A percentile compares a stretch with the other conserved stretches of the same genome.
Evolutionary conservation across 2,329 filamentous ascomycete species (phyloP).

Genomic region (Aspergillus intermedius): DNA sequence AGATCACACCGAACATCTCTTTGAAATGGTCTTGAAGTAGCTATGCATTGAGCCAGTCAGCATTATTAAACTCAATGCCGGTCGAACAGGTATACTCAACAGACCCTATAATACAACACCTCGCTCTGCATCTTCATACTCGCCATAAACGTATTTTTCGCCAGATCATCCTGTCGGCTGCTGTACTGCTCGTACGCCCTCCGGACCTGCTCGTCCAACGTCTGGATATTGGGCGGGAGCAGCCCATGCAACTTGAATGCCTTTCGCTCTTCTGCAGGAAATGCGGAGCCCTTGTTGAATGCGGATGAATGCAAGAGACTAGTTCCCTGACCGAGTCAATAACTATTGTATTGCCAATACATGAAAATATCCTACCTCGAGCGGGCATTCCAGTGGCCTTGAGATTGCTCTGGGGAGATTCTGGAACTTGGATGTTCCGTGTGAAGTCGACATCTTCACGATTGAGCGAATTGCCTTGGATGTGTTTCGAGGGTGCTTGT

Average conservation of each 20-base stretch:
- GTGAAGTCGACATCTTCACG: not conserved
- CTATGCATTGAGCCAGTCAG: slow-evolving; percentile 29
- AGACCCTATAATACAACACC: slow-evolving; percentile 69
- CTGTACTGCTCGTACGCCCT: slow-evolving; percentile 77
- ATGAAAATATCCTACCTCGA: slow-evolving; percentile 12
- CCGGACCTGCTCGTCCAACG: slow-evolving; percentile 66
- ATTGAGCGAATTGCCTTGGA: not conserved
- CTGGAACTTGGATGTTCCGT: slow-evolving; percentile 18
- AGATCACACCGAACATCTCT: slow-evolving; percentile 87
- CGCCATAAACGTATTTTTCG: slow-evolving; percentile 83
- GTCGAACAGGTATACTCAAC: slow-evolving; percentile 8
- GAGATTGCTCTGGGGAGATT: slow-evolving; percentile 25
- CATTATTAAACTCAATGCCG: not conserved
- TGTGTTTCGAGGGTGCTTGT: not conserved
- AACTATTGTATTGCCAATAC: not conserved
- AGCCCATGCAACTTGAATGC: slow-evolving; percentile 66
- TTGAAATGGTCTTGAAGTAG: slow-evolving; percentile 70
- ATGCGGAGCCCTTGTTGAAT: slow-evolving; percentile 81
- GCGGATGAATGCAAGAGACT: slow-evolving; percentile 58
- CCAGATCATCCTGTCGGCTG: slow-evolving; percentile 56
- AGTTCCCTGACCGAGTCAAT: slow-evolving; percentile 30
- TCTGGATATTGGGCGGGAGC: slow-evolving; percentile 65
- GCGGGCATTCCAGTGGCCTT: slow-evolving; percentile 25
- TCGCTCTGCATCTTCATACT: slow-evolving; percentile 81
- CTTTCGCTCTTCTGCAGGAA: slow-evolving; percentile 60